A percentile compares a stretch with the other conserved stretches of the same genome.
phyloP scores from a whole-genome alignment of 371 early-diverging fungal genomes.

The Mucor ambiguus region DNA sequence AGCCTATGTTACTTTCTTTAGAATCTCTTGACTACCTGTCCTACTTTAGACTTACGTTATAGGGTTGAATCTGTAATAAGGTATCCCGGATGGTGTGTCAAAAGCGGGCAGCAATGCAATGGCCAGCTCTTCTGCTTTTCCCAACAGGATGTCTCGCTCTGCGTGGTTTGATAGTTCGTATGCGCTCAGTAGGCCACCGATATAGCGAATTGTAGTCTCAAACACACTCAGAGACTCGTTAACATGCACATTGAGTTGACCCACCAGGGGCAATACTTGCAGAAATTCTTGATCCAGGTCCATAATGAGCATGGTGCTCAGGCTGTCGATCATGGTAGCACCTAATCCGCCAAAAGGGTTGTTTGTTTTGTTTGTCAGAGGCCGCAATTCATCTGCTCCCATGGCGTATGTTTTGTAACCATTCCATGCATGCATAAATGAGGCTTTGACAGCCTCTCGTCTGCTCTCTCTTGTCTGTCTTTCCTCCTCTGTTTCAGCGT shows the following conservation, averaged over 20 bases:
- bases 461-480: conserved; percentile 11
- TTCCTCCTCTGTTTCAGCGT: background rate
- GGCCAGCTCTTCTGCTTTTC: conserved; percentile 57
- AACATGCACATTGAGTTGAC: conserved; percentile 40
- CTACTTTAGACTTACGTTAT: conserved; percentile 16
- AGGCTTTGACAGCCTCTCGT: conserved; percentile 35
- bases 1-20: background rate
- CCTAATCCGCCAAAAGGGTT: conserved; percentile 78
- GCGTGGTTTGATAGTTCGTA: conserved; percentile 63
- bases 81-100: conserved; percentile 60
- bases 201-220: conserved; percentile 85
- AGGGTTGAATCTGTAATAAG: conserved; percentile 45
- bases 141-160: conserved; percentile 25
- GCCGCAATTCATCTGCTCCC: conserved; percentile 51
- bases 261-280: conserved; percentile 63
- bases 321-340: conserved; percentile 77
- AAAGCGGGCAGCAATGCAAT: conserved; percentile 58
- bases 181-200: conserved; percentile 86
- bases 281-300: conserved; percentile 72
- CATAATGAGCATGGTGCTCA: conserved; percentile 84
- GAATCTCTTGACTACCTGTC: background rate
- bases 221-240: conserved; percentile 68
- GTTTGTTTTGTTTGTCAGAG: conserved; percentile 34
- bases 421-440: conserved; percentile 65
- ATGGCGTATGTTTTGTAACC: conserved; percentile 65